A percentile compares a stretch with the other conserved stretches of the same genome.
These are phyloP conservation scores for Marasmius tenuissimus DNA, from an alignment of 1,284 basidiomycete species.

Conservation along the genomic window DNA sequence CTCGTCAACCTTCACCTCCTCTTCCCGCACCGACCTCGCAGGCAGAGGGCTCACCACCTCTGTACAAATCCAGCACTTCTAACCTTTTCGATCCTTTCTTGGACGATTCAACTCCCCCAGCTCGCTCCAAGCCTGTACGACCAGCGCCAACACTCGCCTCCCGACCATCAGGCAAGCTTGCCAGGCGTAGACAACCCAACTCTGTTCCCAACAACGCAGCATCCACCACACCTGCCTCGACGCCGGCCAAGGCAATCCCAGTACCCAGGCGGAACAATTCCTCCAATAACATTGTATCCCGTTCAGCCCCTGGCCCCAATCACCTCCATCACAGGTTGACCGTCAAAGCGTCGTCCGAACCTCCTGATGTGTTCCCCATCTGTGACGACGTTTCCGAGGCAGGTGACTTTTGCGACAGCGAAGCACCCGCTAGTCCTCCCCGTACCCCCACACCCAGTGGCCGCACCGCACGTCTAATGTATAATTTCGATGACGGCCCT, in stretches of 20 bases:
- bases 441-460: slow-evolving; percentile 39
- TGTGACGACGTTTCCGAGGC: slow-evolving; percentile 67
- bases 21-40: slow-evolving; percentile 48
- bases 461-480: slow-evolving; percentile 17
- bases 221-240: slow-evolving; percentile 32
- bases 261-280: slow-evolving; percentile 32
- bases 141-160: slow-evolving; percentile 40
- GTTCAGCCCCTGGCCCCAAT: slow-evolving; percentile 40
- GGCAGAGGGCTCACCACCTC: slow-evolving; percentile 50
- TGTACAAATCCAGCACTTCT: slow-evolving; percentile 30
- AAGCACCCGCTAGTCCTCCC: slow-evolving; percentile 30
- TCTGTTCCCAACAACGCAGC: slow-evolving; percentile 18
- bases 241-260: slow-evolving; percentile 41
- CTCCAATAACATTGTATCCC: slow-evolving; percentile 29
- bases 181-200: slow-evolving; percentile 49
- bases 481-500: slow-evolving; percentile 39
- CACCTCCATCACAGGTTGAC: slow-evolving; percentile 29
- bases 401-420: slow-evolving; percentile 32
- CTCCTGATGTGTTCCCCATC: slow-evolving; percentile 49
- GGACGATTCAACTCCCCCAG: slow-evolving; percentile 29
- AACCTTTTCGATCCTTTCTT: slow-evolving; percentile 62
- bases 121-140: slow-evolving; percentile 28
- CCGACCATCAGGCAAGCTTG: slow-evolving; percentile 52
- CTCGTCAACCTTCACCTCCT: slow-evolving; percentile 62
- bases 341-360: slow-evolving; percentile 3